A percentile compares a stretch with the other conserved stretches of the same genome.
These are phyloP conservation scores for Termitomyces sp. DNA, from an alignment of 768 basidiomycete genomes.

Conservation along the genomic window DNA sequence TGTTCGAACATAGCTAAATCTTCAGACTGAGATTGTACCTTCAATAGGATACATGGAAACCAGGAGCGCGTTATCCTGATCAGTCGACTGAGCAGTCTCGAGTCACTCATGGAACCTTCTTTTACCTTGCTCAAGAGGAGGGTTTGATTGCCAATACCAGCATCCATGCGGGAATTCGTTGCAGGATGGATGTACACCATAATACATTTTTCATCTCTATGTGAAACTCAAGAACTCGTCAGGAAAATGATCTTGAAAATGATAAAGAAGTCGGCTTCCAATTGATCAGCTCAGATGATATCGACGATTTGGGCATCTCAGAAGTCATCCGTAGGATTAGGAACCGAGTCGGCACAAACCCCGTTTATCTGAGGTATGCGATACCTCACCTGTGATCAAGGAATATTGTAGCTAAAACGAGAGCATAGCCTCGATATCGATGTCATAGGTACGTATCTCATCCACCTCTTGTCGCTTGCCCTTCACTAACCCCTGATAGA, in stretches of 20 bases:
- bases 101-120: conserved; percentile 85
- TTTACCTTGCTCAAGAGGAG: conserved; percentile 73
- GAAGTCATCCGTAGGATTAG: conserved; percentile 71
- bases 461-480: not conserved
- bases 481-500: conserved; percentile 30
- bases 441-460: conserved; percentile 50
- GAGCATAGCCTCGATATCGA: conserved; percentile 68
- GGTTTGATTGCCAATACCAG: conserved; percentile 72
- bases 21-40: not conserved
- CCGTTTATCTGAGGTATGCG: conserved; percentile 69
- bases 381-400: not conserved
- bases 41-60: conserved; percentile 57
- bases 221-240: conserved; percentile 16
- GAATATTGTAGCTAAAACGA: not conserved
- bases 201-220: conserved; percentile 9
- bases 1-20: conserved; percentile 15
- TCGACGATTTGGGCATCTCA: conserved; percentile 72
- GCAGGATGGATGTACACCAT: conserved; percentile 46
- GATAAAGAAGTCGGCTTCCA: conserved; percentile 76
- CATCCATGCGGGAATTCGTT: conserved; percentile 83
- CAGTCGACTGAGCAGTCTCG: conserved; percentile 56
- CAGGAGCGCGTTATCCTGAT: conserved; percentile 40
- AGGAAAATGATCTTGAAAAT: conserved; percentile 65
- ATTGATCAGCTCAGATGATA: conserved; percentile 74
- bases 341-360: conserved; percentile 62